These are phyloP conservation scores for Rosa hybrid DNA, from an alignment of 331 rosid species.

Conservation along the genomic window DNA sequence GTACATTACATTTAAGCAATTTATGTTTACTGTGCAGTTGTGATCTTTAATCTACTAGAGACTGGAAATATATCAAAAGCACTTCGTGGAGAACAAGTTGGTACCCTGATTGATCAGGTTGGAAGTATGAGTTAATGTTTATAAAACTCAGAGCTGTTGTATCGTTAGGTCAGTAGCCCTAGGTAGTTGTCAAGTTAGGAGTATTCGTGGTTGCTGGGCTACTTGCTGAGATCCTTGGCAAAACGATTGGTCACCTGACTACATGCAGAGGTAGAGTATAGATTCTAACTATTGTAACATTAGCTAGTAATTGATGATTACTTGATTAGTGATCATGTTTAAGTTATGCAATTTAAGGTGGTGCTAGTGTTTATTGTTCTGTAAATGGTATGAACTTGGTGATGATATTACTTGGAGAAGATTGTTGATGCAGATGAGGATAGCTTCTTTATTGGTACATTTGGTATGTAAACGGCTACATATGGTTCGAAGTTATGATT, in stretches of 20 bases:
- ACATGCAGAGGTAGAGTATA: slow-evolving; percentile 4
- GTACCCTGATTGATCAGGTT: slow-evolving; percentile 81
- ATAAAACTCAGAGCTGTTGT: slow-evolving; percentile 14
- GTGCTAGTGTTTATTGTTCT: background rate
- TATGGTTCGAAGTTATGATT: background rate
- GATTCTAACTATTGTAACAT: background rate
- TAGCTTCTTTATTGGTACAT: background rate
- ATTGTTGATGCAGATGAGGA: slow-evolving; percentile 1
- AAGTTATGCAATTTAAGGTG: slow-evolving; percentile 1
- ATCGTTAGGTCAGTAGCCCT: slow-evolving; percentile 20
- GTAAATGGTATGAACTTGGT: slow-evolving; percentile 7
- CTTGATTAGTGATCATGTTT: background rate
- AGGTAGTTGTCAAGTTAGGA: slow-evolving; percentile 5
- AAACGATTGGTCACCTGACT: background rate
- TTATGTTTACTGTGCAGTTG: slow-evolving; percentile 54
- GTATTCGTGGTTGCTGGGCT: background rate
- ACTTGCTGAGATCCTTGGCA: background rate
- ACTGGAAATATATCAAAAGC: slow-evolving; percentile 96
- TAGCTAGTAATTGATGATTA: background rate
- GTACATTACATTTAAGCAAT: background rate
- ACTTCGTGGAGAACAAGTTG: slow-evolving; percentile 92
- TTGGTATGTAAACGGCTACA: background rate
- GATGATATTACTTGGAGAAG: background rate
- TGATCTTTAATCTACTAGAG: slow-evolving; percentile 86
- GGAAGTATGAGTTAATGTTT: slow-evolving; percentile 60